Base-by-base conservation (phyloP, 345 rosid genomes). In the Citrus hindsii region DNA sequence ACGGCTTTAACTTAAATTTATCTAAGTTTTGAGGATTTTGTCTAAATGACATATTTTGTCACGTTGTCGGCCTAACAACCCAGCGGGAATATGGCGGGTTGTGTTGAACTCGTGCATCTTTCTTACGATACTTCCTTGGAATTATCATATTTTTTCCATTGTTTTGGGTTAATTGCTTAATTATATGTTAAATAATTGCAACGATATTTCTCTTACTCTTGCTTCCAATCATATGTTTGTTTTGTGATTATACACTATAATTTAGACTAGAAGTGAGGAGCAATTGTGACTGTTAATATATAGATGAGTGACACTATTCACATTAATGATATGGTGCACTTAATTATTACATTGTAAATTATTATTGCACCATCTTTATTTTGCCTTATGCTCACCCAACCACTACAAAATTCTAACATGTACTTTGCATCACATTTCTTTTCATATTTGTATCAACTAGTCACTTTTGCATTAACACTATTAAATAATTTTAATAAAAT, bases 1-100 rank as follows among this genome's bases (percentile, higher is more conserved):
- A 6, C 21, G 10, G 25, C 46, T 14, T 73, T 76, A 64, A 28
- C 1, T 64, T 32, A 16, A 64, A 28, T 64, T 64, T 32, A 16
- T 18, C 18, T 67, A 22, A 72, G 76, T 25, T 33, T 32, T 60
- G 72, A 75, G 19, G 76, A 67, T 59, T 65, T 75, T 77, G 80
- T 76, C 65, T 69, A 18, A 76, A 71, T 79, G 79, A 80, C 87
- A 87, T 67, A 69, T 63, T 77, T 74, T 84, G 90, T 85, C 88
- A 73, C 67, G 75, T 61, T 82, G 87, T 88, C 86, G 75, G 87
- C 84, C 85, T 48, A 77, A 79, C 88, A 85, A 79, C 69, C n/a
- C 86, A 80, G 71, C 88, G 88, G 82, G 88, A 85, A 88, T 85
- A 88, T 79, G 85, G 83, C 61, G 2, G 32, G 22, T 51, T 79